A percentile compares a stretch with the other conserved stretches of the same genome.
These are phyloP conservation scores for Microdochium paspali DNA, from an alignment of 2,329 filamentous ascomycete species.

Conservation along the genomic window DNA sequence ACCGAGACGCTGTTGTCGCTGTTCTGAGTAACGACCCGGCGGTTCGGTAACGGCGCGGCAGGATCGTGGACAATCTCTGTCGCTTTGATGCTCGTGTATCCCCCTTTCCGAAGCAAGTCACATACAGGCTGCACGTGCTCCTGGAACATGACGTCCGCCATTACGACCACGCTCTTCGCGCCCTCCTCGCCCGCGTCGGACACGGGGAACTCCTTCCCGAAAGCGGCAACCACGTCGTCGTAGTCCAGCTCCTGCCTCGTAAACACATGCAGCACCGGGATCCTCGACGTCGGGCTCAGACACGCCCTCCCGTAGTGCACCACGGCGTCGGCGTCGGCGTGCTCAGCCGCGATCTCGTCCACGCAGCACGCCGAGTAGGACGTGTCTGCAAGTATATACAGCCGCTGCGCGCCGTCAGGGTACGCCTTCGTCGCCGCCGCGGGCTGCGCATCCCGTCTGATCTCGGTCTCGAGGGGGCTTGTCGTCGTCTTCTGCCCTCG, in stretches of 20 bases:
- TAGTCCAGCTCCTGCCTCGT: constrained; percentile 63
- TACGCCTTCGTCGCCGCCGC: neutral
- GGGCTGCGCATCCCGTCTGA: neutral
- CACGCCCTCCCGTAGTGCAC: constrained; percentile 93
- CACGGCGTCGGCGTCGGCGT: constrained; percentile 81
- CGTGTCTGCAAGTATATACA: constrained; percentile 89
- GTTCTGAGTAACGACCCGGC: constrained; percentile 57
- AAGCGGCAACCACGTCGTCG: constrained; percentile 46
- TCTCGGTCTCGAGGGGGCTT: neutral
- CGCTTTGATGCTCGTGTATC: constrained; percentile 62
- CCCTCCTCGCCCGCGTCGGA: constrained; percentile 46
- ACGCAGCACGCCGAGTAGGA: constrained; percentile 97
- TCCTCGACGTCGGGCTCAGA: constrained; percentile 75
- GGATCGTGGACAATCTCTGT: constrained; percentile 73
- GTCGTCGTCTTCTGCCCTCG: neutral
- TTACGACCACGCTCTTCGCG: constrained; percentile 60
- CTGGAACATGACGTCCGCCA: constrained; percentile 84
- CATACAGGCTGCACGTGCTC: constrained; percentile 58
- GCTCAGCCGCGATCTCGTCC: constrained; percentile 92
- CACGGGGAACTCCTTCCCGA: constrained; percentile 64
- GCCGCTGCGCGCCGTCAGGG: constrained; percentile 18
- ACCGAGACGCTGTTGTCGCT: constrained; percentile 4
- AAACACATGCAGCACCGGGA: constrained; percentile 88
- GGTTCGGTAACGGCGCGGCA: constrained; percentile 73
- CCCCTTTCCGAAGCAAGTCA: constrained; percentile 41